These are phyloP conservation scores for Ceratobasidium papillatum DNA, from an alignment of 1,284 basidiomycete species.

Conservation along the genomic window DNA sequence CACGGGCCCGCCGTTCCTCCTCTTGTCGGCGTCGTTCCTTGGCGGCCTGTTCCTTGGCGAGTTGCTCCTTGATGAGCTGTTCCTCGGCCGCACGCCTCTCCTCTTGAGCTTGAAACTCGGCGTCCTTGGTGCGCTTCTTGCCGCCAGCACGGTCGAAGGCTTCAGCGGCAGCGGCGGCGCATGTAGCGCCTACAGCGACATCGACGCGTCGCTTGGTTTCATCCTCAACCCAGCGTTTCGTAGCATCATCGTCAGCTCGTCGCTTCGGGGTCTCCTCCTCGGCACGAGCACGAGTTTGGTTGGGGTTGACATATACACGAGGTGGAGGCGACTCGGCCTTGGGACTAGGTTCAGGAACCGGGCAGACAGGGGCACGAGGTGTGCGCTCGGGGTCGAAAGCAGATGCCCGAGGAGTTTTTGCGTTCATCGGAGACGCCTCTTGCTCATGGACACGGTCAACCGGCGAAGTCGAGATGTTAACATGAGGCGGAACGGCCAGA, in stretches of 20 bases:
- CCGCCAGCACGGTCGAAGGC: constrained; percentile 36
- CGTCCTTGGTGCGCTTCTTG: constrained; percentile 36
- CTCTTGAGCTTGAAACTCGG: constrained; percentile 34
- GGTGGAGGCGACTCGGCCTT: constrained; percentile 15
- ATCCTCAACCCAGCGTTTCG: background rate
- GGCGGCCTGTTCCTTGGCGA: constrained; percentile 10
- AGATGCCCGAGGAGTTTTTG: constrained; percentile 29
- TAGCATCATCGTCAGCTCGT: background rate
- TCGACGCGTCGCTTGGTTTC: constrained; percentile 29
- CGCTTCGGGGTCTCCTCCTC: constrained; percentile 18
- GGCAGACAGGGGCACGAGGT: constrained; percentile 37
- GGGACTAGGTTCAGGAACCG: constrained; percentile 21
- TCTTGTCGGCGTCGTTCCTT: constrained; percentile 25
- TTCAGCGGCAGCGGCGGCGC: constrained; percentile 36
- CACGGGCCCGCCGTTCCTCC: constrained; percentile 27
- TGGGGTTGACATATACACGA: constrained; percentile 32
- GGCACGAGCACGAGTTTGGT: constrained; percentile 35
- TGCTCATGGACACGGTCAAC: constrained; percentile 17
- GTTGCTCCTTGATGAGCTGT: constrained; percentile 20
- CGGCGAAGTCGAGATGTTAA: constrained; percentile 26
- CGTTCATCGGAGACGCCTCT: constrained; percentile 27
- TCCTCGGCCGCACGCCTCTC: constrained; percentile 33
- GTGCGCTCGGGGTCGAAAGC: constrained; percentile 35
- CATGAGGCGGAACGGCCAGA: constrained; percentile 32
- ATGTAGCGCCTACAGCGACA: constrained; percentile 24